Base-by-base conservation (phyloP, 768 basidiomycete species). In the Mycena albidolilacea region DNA sequence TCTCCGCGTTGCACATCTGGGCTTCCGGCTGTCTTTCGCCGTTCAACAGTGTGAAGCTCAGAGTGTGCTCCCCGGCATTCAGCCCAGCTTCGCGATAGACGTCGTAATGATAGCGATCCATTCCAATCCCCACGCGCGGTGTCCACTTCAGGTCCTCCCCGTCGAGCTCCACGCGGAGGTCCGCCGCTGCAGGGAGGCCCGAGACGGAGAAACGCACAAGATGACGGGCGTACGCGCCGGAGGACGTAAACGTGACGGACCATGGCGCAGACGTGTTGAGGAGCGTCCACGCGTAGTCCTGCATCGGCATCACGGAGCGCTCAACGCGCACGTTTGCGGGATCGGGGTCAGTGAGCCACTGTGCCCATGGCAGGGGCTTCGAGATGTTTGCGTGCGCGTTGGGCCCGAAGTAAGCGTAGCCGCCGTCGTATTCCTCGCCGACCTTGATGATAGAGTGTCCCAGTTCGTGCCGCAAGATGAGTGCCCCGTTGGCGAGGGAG, bases 101-200 rank as follows among this genome's bases (percentile, higher is more conserved):
- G 68, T 93, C 90, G 77, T 95, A 95, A 78, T 92, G 92, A 92
- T 92, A 95, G 35, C 94, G 85, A 78, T 95, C 94, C 17, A 90
- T 72, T 15, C 91, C 92, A 54, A 95, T 88, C 59, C 83, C 86
- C 12, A 78, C 75, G 61, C 85, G 85, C 2, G 91, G 90, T 19
- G 70, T 78, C 94, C 94, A 95, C 3, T 75, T 81, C 1, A 95
- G 83, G 73, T 91, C 86, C 5, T 78, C 72, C 1, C 88, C 92
- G 77, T 95, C 93, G 21, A 95, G 79, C 67, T 85, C 84, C 5
- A 95, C 87, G 4, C 74, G 83, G 19, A 95, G 80, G 75, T 93
- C 90, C 17, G 80, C 79, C 17, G 79, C 80, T 4, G 82, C 80
- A 0, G 93, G 92, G 38, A 95, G 76, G 15, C 94, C 94, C 6